Evolutionary conservation across 208 protist species (phyloP).

Genomic region (Crithidia brevicula): DNA sequence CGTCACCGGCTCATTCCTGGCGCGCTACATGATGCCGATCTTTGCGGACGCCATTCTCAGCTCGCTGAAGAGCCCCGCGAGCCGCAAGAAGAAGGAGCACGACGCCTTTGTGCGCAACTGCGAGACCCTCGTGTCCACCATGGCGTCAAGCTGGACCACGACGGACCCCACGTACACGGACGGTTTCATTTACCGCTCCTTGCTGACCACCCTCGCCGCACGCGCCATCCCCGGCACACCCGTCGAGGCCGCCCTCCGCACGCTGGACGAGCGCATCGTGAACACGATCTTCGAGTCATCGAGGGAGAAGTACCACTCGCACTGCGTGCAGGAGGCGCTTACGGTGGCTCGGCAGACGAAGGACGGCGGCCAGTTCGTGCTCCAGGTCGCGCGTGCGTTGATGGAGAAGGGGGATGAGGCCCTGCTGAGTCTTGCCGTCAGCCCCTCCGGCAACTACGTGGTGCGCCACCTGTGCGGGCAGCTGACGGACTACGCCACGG

Average conservation of each 20-base stretch:
- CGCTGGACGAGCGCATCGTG: constrained; percentile 59
- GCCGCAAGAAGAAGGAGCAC: constrained; percentile 32
- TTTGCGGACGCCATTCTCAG: constrained; percentile 71
- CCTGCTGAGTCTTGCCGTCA: constrained; percentile 50
- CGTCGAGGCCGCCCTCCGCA: constrained; percentile 48
- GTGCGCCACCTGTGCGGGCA: constrained; percentile 64
- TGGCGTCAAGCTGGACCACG: constrained; percentile 26
- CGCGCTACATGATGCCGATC: constrained; percentile 73
- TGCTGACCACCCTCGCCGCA: constrained; percentile 62
- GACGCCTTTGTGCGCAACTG: constrained; percentile 47
- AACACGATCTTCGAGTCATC: constrained; percentile 66
- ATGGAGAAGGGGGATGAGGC: constrained; percentile 49
- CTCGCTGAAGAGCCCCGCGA: constrained; percentile 38
- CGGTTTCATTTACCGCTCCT: constrained; percentile 74
- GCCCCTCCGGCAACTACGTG: constrained; percentile 83
- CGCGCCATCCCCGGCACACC: constrained; percentile 52
- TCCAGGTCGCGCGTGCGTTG: constrained; percentile 56
- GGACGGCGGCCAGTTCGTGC: constrained; percentile 45
- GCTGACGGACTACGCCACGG: constrained; percentile 58
- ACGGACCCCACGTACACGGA: constrained; percentile 27
- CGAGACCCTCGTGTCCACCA: constrained; percentile 41
- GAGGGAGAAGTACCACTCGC: constrained; percentile 79
- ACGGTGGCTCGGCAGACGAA: constrained; percentile 38
- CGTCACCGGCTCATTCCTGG: constrained; percentile 68
- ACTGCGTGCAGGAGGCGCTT: constrained; percentile 81